A percentile compares a stretch with the other conserved stretches of the same genome.
Evolutionary conservation across 2,329 filamentous ascomycete species (phyloP).

Genomic region (Botryotinia narcissicola): DNA sequence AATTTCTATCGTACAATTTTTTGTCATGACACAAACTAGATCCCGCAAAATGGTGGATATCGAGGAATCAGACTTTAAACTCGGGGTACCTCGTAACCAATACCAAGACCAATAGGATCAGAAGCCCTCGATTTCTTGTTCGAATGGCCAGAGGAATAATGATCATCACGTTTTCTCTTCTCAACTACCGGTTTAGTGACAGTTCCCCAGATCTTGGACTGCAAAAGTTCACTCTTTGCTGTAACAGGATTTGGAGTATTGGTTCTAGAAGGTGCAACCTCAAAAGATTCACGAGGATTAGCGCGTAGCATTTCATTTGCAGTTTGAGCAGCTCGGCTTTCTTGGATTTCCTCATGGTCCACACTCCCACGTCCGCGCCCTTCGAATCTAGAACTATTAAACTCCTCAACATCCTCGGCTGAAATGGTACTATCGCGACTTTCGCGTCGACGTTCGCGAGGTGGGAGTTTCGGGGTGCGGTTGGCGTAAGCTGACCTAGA

Average conservation of each 20-base stretch:
- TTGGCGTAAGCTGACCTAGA: constrained; percentile 45
- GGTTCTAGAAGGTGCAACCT: constrained; percentile 35
- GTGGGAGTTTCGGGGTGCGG: constrained; percentile 28
- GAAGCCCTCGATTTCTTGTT: constrained; percentile 51
- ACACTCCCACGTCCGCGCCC: constrained; percentile 37
- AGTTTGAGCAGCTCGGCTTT: constrained; percentile 74
- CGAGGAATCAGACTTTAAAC: background rate
- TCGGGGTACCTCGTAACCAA: constrained; percentile 41
- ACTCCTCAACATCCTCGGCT: constrained; percentile 55
- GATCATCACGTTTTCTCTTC: constrained; percentile 36
- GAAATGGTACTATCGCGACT: constrained; percentile 87
- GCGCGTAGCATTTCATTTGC: constrained; percentile 73
- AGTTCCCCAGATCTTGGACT: constrained; percentile 62
- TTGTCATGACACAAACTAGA: background rate
- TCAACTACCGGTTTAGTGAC: constrained; percentile 51
- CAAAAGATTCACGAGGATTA: constrained; percentile 45
- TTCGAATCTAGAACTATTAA: constrained; percentile 49
- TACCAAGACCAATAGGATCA: constrained; percentile 54
- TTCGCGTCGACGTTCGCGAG: constrained; percentile 58
- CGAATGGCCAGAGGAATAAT: constrained; percentile 18
- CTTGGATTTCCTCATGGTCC: constrained; percentile 61
- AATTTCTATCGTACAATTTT: background rate
- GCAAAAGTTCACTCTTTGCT: constrained; percentile 46
- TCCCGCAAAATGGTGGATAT: background rate
- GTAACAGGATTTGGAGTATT: constrained; percentile 42